Evolutionary conservation across 176 grass and related monocot species (phyloP).

Genomic region (Eremochloa ophiuroides): DNA sequence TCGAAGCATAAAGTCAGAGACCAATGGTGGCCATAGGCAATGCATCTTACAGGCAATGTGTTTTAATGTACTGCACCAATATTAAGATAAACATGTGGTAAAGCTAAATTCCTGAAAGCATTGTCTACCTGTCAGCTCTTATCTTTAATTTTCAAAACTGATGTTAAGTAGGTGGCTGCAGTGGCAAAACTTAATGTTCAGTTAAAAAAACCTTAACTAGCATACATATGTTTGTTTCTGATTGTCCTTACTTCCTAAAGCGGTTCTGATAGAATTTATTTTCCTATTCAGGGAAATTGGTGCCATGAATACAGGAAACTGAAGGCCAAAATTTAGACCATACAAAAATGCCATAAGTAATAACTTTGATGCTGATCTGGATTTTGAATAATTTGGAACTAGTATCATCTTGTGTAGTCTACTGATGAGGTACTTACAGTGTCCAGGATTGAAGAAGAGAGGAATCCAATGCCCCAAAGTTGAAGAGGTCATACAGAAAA

Average conservation of each 20-base stretch:
- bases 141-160: neutral
- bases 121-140: neutral
- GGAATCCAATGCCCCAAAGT: too few relatives aligned
- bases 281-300: constrained; percentile 60
- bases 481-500: neutral
- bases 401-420: too few relatives aligned
- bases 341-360: constrained; percentile 82
- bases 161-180: neutral
- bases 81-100: neutral
- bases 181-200: neutral
- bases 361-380: neutral
- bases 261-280: neutral
- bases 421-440: too few relatives aligned
- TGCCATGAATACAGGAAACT: constrained; percentile 67
- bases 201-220: neutral
- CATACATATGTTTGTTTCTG: neutral
- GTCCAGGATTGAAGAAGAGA: too few relatives aligned
- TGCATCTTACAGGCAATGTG: neutral
- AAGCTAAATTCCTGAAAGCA: too few relatives aligned
- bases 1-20: neutral
- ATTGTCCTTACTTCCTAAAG: neutral
- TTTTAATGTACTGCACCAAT: neutral
- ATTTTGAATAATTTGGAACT: neutral
- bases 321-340: constrained; percentile 62
- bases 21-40: neutral